Evolutionary conservation across 768 basidiomycete genomes (phyloP), one percentile per base, ranked within the genome.

Genomic region (Daedaleopsis sinensis): DNA sequence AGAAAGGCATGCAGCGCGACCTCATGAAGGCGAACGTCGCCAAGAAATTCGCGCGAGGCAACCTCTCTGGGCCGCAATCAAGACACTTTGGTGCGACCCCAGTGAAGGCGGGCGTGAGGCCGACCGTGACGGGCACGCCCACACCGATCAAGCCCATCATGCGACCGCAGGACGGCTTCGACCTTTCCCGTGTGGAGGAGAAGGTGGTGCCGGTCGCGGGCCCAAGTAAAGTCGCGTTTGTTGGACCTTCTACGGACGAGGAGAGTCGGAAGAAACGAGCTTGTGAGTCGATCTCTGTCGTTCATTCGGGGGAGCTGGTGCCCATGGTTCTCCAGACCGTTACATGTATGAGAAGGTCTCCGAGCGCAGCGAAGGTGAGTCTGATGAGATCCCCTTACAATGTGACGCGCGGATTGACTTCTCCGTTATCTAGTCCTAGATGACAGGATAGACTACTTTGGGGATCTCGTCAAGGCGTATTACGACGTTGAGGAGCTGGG

Each of bases 311-410:
- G 19, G 21, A 10, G 39, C 39, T 42, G 42, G 16, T 21, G 37
- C 39, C 39, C 23, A 47, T 59, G 12, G 39, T 27, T 62, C 88
- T 87, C 54, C 65, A 93, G 90, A 89, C 81, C 84, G 91, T 32
- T 98, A 98, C 72, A 96, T 96, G 95, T 94, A 91, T 69, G 95
- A 98, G 73, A 94, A 93, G 76, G 80, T 90, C 24, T 85, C 86
- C 1, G 91, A 92, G 69, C 80, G 95, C 49, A 89, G 93, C 63
- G 90, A 90, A 81, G 87, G 94, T 93, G 66, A 52, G 73, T 42
- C 13, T 3, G 11, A 42, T 3, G 39, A 10, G 39, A 5, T 32
- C 27, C 27, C 27, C 27, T 32, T 32, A 32, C 27, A 32, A 32
- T 32, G 27, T 7, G 27, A 32, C 2, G 39, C 39, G 10, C 39